Evolutionary conservation across 2,329 filamentous ascomycete species (phyloP).

Genomic region (Apiospora rasikravindrae): DNA sequence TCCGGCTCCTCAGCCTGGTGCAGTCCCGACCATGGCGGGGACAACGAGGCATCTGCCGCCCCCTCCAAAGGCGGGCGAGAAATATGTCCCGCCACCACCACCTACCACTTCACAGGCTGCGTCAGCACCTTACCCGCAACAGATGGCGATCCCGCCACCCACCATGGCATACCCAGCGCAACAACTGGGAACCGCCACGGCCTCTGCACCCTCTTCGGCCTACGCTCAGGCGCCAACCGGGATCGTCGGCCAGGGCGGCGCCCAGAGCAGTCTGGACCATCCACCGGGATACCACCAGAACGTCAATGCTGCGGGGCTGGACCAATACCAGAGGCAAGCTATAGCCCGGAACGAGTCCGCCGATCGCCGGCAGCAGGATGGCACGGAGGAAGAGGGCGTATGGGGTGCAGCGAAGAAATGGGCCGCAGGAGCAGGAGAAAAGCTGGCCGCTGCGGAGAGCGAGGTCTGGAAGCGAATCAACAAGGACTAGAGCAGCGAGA

Average conservation of each 20-base stretch:
- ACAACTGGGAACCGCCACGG: conserved; percentile 53
- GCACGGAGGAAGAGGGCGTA: conserved; percentile 49
- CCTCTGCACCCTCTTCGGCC: conserved; percentile 37
- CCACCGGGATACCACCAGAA: conserved; percentile 65
- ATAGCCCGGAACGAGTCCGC: conserved; percentile 41
- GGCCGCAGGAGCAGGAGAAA: conserved; percentile 61
- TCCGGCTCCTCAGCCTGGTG: conserved; percentile 63
- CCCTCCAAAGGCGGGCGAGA: conserved; percentile 57
- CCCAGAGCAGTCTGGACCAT: conserved; percentile 44
- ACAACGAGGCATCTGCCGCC: conserved; percentile 48
- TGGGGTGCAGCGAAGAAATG: conserved; percentile 64
- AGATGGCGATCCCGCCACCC: conserved; percentile 59
- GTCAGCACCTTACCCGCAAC: conserved; percentile 47
- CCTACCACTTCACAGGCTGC: conserved; percentile 37
- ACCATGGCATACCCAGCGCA: conserved; percentile 44
- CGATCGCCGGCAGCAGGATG: conserved; percentile 33
- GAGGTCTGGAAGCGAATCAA: conserved; percentile 70
- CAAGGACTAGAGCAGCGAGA: conserved; percentile 48
- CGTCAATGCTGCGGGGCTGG: conserved; percentile 56
- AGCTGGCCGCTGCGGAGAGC: conserved; percentile 61
- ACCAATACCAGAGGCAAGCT: conserved; percentile 51
- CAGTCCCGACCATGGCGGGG: conserved; percentile 51
- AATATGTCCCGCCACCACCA: conserved; percentile 42
- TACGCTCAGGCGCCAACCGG: conserved; percentile 34
- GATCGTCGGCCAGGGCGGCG: conserved; percentile 30